Conservation (phyloP, 2,329 filamentous ascomycete genomes). For the Alternaria atra region DNA sequence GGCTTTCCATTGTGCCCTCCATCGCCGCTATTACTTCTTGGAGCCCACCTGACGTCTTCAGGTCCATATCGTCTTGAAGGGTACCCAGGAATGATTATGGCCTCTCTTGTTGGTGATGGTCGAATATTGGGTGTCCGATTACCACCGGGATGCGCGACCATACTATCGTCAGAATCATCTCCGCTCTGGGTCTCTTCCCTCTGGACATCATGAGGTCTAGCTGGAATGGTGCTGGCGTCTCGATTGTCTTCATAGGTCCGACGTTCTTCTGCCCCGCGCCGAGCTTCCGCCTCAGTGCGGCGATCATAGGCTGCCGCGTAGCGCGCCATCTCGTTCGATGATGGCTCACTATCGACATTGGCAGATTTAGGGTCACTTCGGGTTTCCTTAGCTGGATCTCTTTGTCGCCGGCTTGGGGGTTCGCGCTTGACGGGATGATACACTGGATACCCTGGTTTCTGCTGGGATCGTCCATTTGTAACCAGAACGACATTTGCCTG, state of each 20-base stretch:
- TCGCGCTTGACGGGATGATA: too few relatives aligned
- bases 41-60: conserved; percentile 50
- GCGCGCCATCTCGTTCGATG: conserved; percentile 45
- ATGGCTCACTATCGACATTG: conserved; percentile 44
- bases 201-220: conserved; percentile 1
- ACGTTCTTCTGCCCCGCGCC: conserved; percentile 41
- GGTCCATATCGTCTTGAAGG: conserved; percentile 31
- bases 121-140: too few relatives aligned
- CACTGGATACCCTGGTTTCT: too few relatives aligned
- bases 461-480: too few relatives aligned
- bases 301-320: conserved; percentile 43
- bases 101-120: too few relatives aligned
- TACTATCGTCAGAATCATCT: conserved; percentile 27
- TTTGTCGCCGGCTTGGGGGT: too few relatives aligned
- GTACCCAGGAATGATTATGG: too few relatives aligned
- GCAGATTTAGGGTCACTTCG: conserved; percentile 51
- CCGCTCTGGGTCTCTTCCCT: conserved; percentile 21
- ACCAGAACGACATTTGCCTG: too few relatives aligned
- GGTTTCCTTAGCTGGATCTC: conserved; percentile 47
- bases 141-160: too few relatives aligned
- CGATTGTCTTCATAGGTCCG: conserved; percentile 39
- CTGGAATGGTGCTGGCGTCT: conserved; percentile 12
- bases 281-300: conserved; percentile 38
- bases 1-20: conserved; percentile 36
- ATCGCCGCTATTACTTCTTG: conserved; percentile 31